A percentile compares a stretch with the other conserved stretches of the same genome.
Evolutionary conservation across 305 asterid genomes (phyloP).

Genomic region (Solanum chacoense): DNA sequence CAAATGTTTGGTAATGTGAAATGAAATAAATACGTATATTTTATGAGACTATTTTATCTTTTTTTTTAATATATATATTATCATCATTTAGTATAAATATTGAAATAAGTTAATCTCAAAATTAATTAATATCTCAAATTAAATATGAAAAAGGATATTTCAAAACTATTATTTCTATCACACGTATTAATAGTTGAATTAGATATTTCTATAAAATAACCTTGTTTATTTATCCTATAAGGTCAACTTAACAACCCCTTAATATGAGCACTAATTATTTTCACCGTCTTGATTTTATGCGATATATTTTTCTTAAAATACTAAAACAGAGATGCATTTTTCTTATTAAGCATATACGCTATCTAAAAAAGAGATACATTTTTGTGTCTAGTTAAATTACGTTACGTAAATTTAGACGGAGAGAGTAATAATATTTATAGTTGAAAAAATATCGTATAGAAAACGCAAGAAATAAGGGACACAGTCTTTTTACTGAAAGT

Average conservation of each 20-base stretch:
- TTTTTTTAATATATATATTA: too few relatives aligned
- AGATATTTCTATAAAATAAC: not conserved
- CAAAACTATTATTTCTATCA: too few relatives aligned
- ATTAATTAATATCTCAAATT: not conserved
- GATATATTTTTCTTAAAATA: not conserved
- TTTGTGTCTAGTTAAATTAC: not conserved
- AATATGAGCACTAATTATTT: too few relatives aligned
- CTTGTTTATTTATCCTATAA: not conserved
- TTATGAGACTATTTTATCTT: too few relatives aligned
- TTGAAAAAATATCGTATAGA: conserved; percentile 20
- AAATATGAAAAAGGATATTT: not conserved
- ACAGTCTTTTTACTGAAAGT: conserved; percentile 10
- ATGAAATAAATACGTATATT: too few relatives aligned
- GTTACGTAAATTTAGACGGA: not conserved
- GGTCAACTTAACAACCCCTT: not conserved
- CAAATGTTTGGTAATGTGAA: not conserved
- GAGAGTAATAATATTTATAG: not conserved
- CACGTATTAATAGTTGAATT: not conserved
- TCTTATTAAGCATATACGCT: not conserved
- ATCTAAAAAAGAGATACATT: not conserved
- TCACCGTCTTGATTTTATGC: not conserved
- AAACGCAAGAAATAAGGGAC: conserved; percentile 19
- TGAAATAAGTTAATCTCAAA: not conserved
- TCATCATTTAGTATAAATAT: not conserved
- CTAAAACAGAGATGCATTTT: not conserved